A percentile compares a stretch with the other conserved stretches of the same genome.
These are phyloP conservation scores for Niebla homalea DNA, from an alignment of 495 filamentous ascomycete species.

Conservation along the genomic window DNA sequence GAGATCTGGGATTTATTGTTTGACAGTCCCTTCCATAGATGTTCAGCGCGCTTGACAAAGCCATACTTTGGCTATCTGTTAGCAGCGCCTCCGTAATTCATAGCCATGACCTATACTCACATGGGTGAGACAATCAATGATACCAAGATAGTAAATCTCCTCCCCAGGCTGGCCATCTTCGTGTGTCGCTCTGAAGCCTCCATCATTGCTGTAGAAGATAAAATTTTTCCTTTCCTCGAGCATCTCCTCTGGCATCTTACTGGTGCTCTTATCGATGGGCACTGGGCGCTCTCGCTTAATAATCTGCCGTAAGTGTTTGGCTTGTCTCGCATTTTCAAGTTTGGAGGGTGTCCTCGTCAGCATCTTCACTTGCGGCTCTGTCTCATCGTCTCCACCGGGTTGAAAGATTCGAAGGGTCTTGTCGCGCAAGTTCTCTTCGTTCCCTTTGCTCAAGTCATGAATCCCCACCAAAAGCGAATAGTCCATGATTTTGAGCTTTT, in stretches of 20 bases:
- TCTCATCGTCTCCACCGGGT: slow-evolving; percentile 59
- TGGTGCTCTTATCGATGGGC: slow-evolving; percentile 67
- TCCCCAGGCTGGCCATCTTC: slow-evolving; percentile 75
- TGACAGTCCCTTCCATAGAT: slow-evolving; percentile 87
- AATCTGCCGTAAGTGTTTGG: slow-evolving; percentile 78
- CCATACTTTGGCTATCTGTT: slow-evolving; percentile 52
- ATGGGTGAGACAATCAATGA: slow-evolving; percentile 95
- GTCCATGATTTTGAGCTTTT: slow-evolving; percentile 92
- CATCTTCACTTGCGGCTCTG: slow-evolving; percentile 41
- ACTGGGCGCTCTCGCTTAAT: slow-evolving; percentile 87
- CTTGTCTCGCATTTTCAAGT: slow-evolving; percentile 82
- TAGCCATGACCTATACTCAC: slow-evolving; percentile 38
- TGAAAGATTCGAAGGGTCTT: slow-evolving; percentile 94
- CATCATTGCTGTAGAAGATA: slow-evolving; percentile 86
- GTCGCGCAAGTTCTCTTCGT: slow-evolving; percentile 89
- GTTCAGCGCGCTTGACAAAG: slow-evolving; percentile 73
- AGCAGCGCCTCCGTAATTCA: background rate
- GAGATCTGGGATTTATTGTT: slow-evolving; percentile 75
- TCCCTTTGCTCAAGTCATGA: slow-evolving; percentile 76
- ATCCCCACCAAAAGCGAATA: slow-evolving; percentile 93
- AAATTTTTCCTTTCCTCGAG: slow-evolving; percentile 54
- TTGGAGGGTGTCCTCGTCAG: slow-evolving; percentile 89
- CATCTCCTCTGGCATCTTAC: slow-evolving; percentile 81
- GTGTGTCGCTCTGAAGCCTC: slow-evolving; percentile 85
- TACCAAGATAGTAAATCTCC: slow-evolving; percentile 93